Evolutionary conservation across 257 asterid species (phyloP), one percentile per base, ranked within the genome.

Genomic region (Solanum arcanum): DNA sequence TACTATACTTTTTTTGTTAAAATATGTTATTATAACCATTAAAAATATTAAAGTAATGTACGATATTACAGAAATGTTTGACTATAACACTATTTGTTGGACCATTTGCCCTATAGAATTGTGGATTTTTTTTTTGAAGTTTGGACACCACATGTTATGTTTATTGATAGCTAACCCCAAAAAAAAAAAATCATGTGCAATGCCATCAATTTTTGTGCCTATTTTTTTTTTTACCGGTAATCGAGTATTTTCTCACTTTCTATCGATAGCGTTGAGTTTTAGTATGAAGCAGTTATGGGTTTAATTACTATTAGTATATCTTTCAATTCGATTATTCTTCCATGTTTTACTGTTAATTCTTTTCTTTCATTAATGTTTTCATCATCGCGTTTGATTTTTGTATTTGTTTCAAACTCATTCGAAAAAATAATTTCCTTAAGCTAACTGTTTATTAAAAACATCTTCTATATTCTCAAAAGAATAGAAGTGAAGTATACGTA

Each of bases 61-160:
- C 4, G 3, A 5, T 64, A 5, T 64, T 64, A 64, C 0, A n/a
- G 0, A 64, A 4, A 64, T 1, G 6, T 64, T 64, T n/a, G 9
- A 64, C 2, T n/a, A 6, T 3, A 39, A 3, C 25, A n/a, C 21
- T 21, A 39, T 75, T 75, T n/a, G 7, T 41, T 41, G 83, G 13
- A 41, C 35, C 18, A 7, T 59, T 18, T 41, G 23, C 59, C 41
- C 72, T 3, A 33, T 33, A 33, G 35, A 33, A 33, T 64, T n/a
- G 72, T 64, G 82, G 6, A 74, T 37, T 11, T 21, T 37, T 21
- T 37, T 35, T 74, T 37, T 74, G 31, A 37, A 74, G 29, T 21
- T 74, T 74, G 82, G 25, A 74, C 82, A 41, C 20, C 37, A 73
- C 83, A 76, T 76, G 83, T 76, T 41, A 76, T 76, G 56, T 21